Base-by-base conservation (phyloP, 768 basidiomycete species). In the Mycena alexandri region DNA sequence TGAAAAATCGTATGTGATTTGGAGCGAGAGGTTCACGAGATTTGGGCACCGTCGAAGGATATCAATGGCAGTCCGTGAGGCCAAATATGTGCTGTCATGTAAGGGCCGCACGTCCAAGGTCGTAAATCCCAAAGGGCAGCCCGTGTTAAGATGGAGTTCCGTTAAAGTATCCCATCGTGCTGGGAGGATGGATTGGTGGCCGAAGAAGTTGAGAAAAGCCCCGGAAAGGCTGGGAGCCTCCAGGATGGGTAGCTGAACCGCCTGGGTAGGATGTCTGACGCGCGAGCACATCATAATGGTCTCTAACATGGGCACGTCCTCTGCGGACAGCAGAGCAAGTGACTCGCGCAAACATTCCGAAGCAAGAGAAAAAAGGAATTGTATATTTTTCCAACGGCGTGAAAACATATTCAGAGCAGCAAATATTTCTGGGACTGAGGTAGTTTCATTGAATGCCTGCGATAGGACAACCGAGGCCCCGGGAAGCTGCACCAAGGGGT, bases 381-480 rank as follows among this genome's bases (percentile, higher is more conserved):
- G 24, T 33, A 51, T 51, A 14, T 33, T 51, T 24, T 25, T 16
- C 50, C 50, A 51, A 16, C 50, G 50, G 19, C 22, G 50, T 10
- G 53, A 38, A 55, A 38, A 55, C 36, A 16, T 22, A n/a, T 21
- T 14, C 36, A 41, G 22, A 21, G 56, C 19, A 25, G 43, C 16
- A 16, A 46, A 46, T 44, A 58, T 58, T 7, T 44, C 44, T 46
- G 56, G 5, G 9, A 25, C 25, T 9, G 42, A 33, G 3, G 19
- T 22, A 33, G 43, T 44, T n/a, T 44, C 56, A 11, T 44, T 21
- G 29, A 46, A 58, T 47, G 56, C 46, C 43, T 29, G 56, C 56
- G 43, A 58, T 24, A 58, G 2, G 25, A 58, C 56, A 11, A n/a
- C n/a, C n/a, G n/a, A n/a, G n/a, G n/a, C n/a, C n/a, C n/a, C n/a